These are phyloP conservation scores for Euphorbia pulcherrima DNA, from an alignment of 345 rosid species.

Conservation along the genomic window DNA sequence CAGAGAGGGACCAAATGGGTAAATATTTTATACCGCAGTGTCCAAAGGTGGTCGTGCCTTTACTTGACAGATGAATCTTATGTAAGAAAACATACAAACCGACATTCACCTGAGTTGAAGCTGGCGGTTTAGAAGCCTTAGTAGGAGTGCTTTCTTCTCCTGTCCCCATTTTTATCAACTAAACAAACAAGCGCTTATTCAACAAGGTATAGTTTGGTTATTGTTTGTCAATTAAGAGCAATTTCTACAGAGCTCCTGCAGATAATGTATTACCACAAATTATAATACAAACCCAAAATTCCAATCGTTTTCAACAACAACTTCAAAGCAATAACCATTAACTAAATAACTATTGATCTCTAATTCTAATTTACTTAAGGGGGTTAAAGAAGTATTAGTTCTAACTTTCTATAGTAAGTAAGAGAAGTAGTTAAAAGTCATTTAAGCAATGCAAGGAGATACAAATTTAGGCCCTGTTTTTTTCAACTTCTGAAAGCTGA, in stretches of 20 bases:
- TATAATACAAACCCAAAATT: slow-evolving; percentile 7
- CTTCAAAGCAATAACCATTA: background rate
- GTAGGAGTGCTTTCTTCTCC: slow-evolving; percentile 55
- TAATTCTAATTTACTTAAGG: too few relatives aligned
- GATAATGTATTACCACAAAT: slow-evolving; percentile 15
- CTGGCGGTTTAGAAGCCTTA: slow-evolving; percentile 63
- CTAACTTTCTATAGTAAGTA: too few relatives aligned
- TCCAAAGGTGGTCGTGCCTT: too few relatives aligned
- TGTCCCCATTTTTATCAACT: slow-evolving; percentile 53
- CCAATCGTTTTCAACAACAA: background rate
- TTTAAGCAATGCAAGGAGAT: background rate
- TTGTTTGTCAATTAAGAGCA: background rate
- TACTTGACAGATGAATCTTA: background rate
- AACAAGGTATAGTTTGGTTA: slow-evolving; percentile 6
- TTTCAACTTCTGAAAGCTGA: too few relatives aligned
- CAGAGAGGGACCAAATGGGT: too few relatives aligned
- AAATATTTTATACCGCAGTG: too few relatives aligned
- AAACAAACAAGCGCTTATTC: slow-evolving; percentile 10
- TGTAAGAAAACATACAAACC: background rate
- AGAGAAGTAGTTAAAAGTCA: too few relatives aligned
- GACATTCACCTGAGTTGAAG: slow-evolving; percentile 60
- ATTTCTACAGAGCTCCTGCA: slow-evolving; percentile 28
- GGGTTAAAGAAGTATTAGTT: too few relatives aligned
- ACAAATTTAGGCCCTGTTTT: too few relatives aligned
- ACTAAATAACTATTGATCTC: too few relatives aligned